Evolutionary conservation across 805 yeast species (phyloP), one percentile per base, ranked within the genome.

Genomic region (Kodamaea fukazawae): DNA sequence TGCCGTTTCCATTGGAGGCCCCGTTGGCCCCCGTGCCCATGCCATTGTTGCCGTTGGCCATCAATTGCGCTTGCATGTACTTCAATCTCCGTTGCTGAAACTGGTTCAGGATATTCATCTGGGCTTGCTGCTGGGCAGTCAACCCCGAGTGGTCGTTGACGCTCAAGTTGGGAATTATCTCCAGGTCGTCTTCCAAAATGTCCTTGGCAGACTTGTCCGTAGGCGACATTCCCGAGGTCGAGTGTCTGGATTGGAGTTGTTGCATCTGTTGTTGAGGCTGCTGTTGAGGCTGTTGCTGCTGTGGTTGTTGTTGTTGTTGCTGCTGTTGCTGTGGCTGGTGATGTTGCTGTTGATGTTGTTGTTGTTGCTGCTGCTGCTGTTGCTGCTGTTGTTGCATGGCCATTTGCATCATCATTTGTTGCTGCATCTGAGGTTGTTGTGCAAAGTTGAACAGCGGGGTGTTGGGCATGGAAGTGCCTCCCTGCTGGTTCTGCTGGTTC

Each of bases 381-480:
- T 44, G 49, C 29, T 49, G 52, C 34, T 54, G 62, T 32, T 54
- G 65, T 36, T 53, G 65, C 41, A 63, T 20, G 17, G 26, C 38
- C 36, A 37, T 45, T 29, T 41, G 50, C 17, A 32, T 43, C 22
- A 45, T 46, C 29, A 29, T 41, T 28, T 14, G 40, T 14, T 25
- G 35, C 29, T 20, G 43, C 17, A 20, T 20, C 23, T 20, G 23
- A 20, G 23, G 23, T 8, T 27, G 46, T 30, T 43, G 47, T 10
- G 30, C 30, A 27, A 27, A n/a, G n/a, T 27, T 13, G n/a, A 27
- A 20, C 23, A 6, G 23, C 23, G 13, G 17, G 36, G 15, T 33
- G 40, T 32, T 41, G 46, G 17, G 33, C 46, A 9, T 36, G 41
- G 22, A 5, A 20, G 5, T 20, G 5, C 7, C 23, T 5, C 27